Base-by-base conservation (phyloP, 2,329 filamentous ascomycete species). In the Colletotrichum filicis region DNA sequence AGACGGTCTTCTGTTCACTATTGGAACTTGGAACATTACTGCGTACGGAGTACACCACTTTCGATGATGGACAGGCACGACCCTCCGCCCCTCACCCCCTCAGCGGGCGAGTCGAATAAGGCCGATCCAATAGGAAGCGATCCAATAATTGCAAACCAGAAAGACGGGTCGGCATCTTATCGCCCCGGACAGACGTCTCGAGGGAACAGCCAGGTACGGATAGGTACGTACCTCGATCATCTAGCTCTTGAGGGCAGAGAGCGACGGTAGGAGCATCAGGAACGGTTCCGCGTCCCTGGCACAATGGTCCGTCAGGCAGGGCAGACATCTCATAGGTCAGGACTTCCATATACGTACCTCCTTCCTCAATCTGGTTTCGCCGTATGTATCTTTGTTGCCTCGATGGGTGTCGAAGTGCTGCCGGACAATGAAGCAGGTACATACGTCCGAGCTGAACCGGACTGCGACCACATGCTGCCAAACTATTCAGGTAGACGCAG, bases 111-210 rank as follows among this genome's bases (percentile, higher is more conserved):
- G 55, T 11, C 37, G 26, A 60, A 60, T 35, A 30, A 65, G 49
- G 55, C 60, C 66, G 70, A 70, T 56, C 66, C 60, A 65, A 57
- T 73, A 59, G 46, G 70, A 70, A 57, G 70, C 35, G 66, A 70
- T 56, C 70, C 70, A 73, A 69, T 65, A 7, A 62, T 37, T 70
- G 37, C 66, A 55, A 46, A 24, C 46, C 28, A 32, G 56, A 57
- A 52, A 61, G 56, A 61, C 66, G 66, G 61, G 30, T 70, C 56
- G 66, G 66, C 56, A 73, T 37, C 60, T 57, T 42, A 32, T 66
- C 56, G 70, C 70, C 60, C 60, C 60, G 56, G 70, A 70, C 60
- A 61, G 65, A 57, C 56, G 5, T 59, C 26, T 56, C 56, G 66
- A 42, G 24, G 14, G 37, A 26, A 67, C 9, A 49, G 19, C 42